Percentiles rank a stretch among this genome's conserved stretches.
These are phyloP conservation scores for Mortierella alpina DNA, from an alignment of 192 early-diverging fungal species.

Conservation along the genomic window DNA sequence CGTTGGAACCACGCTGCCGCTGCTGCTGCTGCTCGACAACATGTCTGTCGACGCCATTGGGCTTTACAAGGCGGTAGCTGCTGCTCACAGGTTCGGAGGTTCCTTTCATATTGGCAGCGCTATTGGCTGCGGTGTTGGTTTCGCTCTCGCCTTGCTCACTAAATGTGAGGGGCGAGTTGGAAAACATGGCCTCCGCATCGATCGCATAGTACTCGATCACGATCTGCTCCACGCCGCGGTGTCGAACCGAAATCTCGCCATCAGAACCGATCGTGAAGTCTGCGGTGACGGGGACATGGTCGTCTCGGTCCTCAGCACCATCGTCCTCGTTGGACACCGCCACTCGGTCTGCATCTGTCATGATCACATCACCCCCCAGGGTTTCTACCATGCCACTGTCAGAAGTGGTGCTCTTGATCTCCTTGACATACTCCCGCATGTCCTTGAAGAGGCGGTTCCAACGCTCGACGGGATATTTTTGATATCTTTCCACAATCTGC, in stretches of 20 bases:
- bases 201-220: constrained; percentile 57
- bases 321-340: background rate
- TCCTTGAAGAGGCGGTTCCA: constrained; percentile 57
- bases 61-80: constrained; percentile 41
- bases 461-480: constrained; percentile 48
- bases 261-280: constrained; percentile 55
- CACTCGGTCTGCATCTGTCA: constrained; percentile 8
- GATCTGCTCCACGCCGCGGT: constrained; percentile 45
- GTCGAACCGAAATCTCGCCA: constrained; percentile 42
- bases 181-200: constrained; percentile 64
- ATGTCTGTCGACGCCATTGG: constrained; percentile 38
- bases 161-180: constrained; percentile 56
- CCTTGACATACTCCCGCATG: constrained; percentile 50
- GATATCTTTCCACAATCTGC: constrained; percentile 43
- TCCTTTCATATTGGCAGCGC: background rate
- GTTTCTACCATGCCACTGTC: background rate
- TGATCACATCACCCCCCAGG: background rate
- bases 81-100: background rate
- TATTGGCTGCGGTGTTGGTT: constrained; percentile 12
- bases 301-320: background rate
- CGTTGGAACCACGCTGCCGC: background rate
- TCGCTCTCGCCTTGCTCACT: constrained; percentile 55
- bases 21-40: background rate
- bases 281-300: constrained; percentile 33
- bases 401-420: constrained; percentile 11